Evolutionary conservation across 108 stramenopile species (phyloP).

Genomic region (Pseudonitzschia multiseries): DNA sequence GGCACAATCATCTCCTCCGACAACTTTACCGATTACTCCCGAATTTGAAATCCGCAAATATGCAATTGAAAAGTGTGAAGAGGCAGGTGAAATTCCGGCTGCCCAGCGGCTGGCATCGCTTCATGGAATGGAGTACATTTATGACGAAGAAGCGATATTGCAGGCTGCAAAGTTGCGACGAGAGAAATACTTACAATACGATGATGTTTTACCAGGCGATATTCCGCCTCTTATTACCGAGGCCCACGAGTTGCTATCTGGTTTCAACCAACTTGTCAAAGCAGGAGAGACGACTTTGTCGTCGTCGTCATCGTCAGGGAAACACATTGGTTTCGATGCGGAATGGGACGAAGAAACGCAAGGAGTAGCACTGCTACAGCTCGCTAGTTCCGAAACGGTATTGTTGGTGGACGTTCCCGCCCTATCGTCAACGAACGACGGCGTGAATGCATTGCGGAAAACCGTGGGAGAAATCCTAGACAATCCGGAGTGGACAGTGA

Average conservation of each 20-base stretch:
- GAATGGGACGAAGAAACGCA: constrained; percentile 65
- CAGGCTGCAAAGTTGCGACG: constrained; percentile 43
- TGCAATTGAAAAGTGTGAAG: constrained; percentile 49
- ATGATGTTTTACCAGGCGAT: constrained; percentile 43
- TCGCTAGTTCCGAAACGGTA: constrained; percentile 41
- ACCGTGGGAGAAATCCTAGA: constrained; percentile 61
- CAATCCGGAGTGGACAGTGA: constrained; percentile 34
- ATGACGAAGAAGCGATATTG: constrained; percentile 49
- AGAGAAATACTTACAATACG: constrained; percentile 69
- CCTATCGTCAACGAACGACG: constrained; percentile 50
- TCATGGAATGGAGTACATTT: constrained; percentile 55
- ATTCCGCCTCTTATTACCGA: constrained; percentile 50
- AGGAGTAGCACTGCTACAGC: constrained; percentile 62
- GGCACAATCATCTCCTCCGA: neutral
- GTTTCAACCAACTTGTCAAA: constrained; percentile 26
- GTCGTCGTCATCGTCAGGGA: neutral
- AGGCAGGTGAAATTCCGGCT: constrained; percentile 42
- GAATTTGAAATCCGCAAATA: constrained; percentile 51
- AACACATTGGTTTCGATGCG: constrained; percentile 63
- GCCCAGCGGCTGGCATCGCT: constrained; percentile 57
- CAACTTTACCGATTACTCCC: constrained; percentile 3
- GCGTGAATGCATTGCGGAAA: constrained; percentile 47
- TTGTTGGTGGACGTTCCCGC: constrained; percentile 74
- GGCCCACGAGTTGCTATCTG: constrained; percentile 29
- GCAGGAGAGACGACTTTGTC: neutral